phyloP scores from a whole-genome alignment of 352 stramenopile species.

The Phytophthora hybrid region DNA sequence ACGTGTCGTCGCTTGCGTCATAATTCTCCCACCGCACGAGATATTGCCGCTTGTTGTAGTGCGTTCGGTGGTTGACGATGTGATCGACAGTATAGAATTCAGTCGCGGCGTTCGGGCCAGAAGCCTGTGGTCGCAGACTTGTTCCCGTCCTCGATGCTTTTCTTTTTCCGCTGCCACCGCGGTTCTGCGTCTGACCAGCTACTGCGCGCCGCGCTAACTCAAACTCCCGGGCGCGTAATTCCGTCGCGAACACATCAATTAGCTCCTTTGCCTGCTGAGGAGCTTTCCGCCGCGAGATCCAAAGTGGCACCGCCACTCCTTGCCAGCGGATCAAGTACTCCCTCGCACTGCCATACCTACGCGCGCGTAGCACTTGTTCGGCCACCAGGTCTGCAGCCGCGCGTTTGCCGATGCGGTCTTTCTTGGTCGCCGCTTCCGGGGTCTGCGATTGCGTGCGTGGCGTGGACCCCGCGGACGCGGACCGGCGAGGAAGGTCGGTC shows the following conservation, averaged over 20 bases:
- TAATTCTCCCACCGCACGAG: constrained; percentile 78
- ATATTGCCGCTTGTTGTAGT: constrained; percentile 59
- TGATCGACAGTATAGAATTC: constrained; percentile 67
- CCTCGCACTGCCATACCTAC: constrained; percentile 25
- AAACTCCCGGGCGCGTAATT: constrained; percentile 13
- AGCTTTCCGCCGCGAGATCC: constrained; percentile 49
- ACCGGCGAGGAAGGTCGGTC: constrained; percentile 18
- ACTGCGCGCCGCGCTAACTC: background rate
- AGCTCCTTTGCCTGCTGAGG: constrained; percentile 35
- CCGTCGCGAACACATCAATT: constrained; percentile 42
- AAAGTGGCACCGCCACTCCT: constrained; percentile 31
- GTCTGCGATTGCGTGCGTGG: constrained; percentile 8
- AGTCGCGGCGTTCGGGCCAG: background rate
- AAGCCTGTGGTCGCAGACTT: background rate
- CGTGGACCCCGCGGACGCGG: constrained; percentile 7
- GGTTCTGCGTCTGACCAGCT: background rate
- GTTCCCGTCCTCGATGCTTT: constrained; percentile 22
- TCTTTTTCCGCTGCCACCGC: background rate
- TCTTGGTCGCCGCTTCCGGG: constrained; percentile 4
- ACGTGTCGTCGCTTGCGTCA: constrained; percentile 70
- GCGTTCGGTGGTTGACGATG: constrained; percentile 62
- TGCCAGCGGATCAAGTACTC: constrained; percentile 55
- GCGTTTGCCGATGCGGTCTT: constrained; percentile 37
- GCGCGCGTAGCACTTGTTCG: constrained; percentile 41
- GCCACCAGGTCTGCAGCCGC: constrained; percentile 29